Base-by-base conservation (phyloP, 179 eudicot species). In the Spinacia oleracea region DNA sequence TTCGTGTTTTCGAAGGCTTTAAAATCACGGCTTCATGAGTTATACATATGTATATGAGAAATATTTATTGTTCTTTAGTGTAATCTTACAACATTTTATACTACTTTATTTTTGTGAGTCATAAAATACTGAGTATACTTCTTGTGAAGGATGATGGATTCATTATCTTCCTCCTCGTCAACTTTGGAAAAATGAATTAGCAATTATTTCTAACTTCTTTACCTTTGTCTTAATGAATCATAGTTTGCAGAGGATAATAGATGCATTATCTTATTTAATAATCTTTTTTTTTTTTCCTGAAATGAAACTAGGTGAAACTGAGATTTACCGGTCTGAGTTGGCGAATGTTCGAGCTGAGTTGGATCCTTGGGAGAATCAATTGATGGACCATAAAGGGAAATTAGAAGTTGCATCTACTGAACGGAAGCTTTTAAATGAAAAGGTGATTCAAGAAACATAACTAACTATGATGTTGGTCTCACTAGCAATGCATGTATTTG, bases 321-420 rank as follows among this genome's bases (percentile, higher is more conserved):
- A 94, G 87, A 84, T 80, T 73, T 86, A 82, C 68, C 90, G 90
- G 40, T 63, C 79, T 48, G 91, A 94, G 87, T 85, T 92, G 77
- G 85, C 89, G 48, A 91, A 88, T 50, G 96, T 93, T 79, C 97
- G 99, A 75, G 78, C 93, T 72, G 93, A 96, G 81, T 79, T 96
- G 75, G 92, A 91, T 80, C 99, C 99, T 74, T 96, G 99, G 99
- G 98, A 96, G 78, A 90, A 87, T 64, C 94, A 96, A 60, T 77
- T 93, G 79, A 96, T 96, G 86, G 98, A 96, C 70, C 97, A 91
- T 80, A 92, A 85, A 80, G 98, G 98, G 43, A 91, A 96, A 78
- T 91, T 93, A 82, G 97, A 91, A 79, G 96, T 96, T 83, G 96
- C 99, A 77, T 81, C 87, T 60, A 85, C 91, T 25, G 98, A 96